Evolutionary conservation across 2,329 filamentous ascomycete genomes (phyloP), one percentile per base, ranked within the genome.

Genomic region (Fusarium clavum): DNA sequence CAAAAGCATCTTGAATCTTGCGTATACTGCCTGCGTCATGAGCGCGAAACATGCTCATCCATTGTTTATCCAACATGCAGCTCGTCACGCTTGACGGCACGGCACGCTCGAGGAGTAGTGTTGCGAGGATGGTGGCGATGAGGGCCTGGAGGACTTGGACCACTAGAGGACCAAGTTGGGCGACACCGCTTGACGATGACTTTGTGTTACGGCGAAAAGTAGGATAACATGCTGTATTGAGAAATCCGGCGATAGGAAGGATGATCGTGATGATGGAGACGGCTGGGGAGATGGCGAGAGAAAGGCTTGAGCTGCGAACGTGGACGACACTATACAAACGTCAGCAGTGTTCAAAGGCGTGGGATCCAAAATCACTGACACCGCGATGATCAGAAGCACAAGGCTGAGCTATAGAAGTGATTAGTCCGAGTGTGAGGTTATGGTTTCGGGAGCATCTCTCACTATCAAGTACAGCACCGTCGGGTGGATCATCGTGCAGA

Each of bases 1-100:
- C 76, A 32, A 92, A 85, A 0, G 84, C 77, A 74, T 93, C 88
- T 73, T 94, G 91, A 53, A 94, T 90, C 3, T 79, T 77, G 44
- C 83, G 81, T 60, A 93, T 85, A 3, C 82, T 77, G 1, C 71
- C 67, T 1, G 67, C 82, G 57, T 92, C 81, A 64, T 89, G 87
- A 0, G 73, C 70, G 1, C 69, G 76, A 71, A 83, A 92, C 61
- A 92, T 75, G 5, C 62, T 67, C 70, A 82, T 79, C 91, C 91
- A 93, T 41, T 76, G 77, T 5, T 80, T 80, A 11, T 87, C 81
- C n/a, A 93, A 78, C 3, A 81, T 79, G 75, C 91, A 92, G n/a
- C 81, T 72, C 10, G 80, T 67, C 2, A 69, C 44, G 2, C 64
- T 61, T 2, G 81, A 80, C 1, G 82, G 79, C 0, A 77, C 57